These are phyloP conservation scores for Beauveria asiatica DNA, from an alignment of 2,329 filamentous ascomycete genomes.

Conservation along the genomic window DNA sequence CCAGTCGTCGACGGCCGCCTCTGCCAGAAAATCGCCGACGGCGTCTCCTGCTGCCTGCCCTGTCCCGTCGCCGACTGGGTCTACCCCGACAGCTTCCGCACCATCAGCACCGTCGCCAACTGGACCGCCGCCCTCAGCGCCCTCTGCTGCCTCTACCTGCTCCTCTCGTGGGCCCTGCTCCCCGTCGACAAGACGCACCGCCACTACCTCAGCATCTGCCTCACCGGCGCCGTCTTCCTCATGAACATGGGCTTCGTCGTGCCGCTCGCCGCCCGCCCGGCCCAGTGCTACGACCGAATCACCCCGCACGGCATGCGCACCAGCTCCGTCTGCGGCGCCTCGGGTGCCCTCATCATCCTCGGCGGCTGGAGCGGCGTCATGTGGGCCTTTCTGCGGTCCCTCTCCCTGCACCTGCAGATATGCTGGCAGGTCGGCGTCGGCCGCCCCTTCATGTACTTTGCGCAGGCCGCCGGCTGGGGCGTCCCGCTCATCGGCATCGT, in stretches of 20 bases:
- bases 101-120: constrained; percentile 59
- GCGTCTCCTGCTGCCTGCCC: constrained; percentile 71
- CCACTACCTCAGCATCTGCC: constrained; percentile 86
- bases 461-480: constrained; percentile 75
- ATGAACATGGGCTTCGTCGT: constrained; percentile 91
- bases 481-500: constrained; percentile 69
- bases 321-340: constrained; percentile 74
- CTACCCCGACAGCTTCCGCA: constrained; percentile 51
- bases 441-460: constrained; percentile 77
- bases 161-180: constrained; percentile 70
- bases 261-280: constrained; percentile 67
- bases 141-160: constrained; percentile 62
- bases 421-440: constrained; percentile 94
- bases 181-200: constrained; percentile 84
- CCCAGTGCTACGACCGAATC: constrained; percentile 81
- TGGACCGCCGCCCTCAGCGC: constrained; percentile 74
- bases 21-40: constrained; percentile 39
- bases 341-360: constrained; percentile 75
- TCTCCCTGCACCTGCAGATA: constrained; percentile 93
- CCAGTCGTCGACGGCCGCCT: constrained; percentile 49
- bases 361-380: constrained; percentile 78
- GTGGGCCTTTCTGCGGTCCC: constrained; percentile 84
- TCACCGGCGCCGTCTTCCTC: constrained; percentile 65
- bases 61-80: constrained; percentile 80
- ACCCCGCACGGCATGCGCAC: constrained; percentile 90